Conservation (phyloP, 768 basidiomycete species). For the Auricularia heimuer region DNA sequence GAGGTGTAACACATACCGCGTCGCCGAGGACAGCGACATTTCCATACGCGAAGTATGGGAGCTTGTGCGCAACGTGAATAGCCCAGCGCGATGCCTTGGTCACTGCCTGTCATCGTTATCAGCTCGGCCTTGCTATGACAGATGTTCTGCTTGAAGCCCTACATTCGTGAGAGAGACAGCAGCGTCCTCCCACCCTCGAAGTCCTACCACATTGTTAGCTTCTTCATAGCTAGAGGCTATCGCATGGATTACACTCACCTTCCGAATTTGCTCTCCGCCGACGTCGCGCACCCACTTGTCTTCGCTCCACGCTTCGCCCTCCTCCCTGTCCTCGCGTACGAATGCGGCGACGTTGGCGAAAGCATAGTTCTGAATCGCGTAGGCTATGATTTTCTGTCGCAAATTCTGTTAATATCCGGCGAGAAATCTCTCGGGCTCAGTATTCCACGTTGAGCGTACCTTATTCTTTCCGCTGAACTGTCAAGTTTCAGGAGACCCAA, state of each 20-base stretch:
- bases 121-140: not conserved
- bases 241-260: not conserved
- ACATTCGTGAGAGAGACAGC: conserved; percentile 12
- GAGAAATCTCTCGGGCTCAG: not conserved
- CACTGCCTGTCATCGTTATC: conserved; percentile 21
- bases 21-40: conserved; percentile 40
- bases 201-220: not conserved
- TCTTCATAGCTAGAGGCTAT: not conserved
- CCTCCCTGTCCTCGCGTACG: not conserved
- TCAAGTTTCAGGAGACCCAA: not conserved
- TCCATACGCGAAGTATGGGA: conserved; percentile 31
- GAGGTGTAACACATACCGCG: conserved; percentile 24
- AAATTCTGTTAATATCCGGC: not conserved
- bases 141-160: not conserved
- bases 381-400: not conserved
- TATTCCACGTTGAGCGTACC: not conserved
- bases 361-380: not conserved
- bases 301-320: not conserved
- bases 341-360: conserved; percentile 2
- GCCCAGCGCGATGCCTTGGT: conserved; percentile 34
- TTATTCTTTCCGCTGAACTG: not conserved
- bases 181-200: conserved; percentile 8
- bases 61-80: conserved; percentile 30
- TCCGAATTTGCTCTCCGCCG: not conserved
- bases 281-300: not conserved